Base-by-base conservation (phyloP, 2,329 filamentous ascomycete genomes). In the Laburnicola sp. region DNA sequence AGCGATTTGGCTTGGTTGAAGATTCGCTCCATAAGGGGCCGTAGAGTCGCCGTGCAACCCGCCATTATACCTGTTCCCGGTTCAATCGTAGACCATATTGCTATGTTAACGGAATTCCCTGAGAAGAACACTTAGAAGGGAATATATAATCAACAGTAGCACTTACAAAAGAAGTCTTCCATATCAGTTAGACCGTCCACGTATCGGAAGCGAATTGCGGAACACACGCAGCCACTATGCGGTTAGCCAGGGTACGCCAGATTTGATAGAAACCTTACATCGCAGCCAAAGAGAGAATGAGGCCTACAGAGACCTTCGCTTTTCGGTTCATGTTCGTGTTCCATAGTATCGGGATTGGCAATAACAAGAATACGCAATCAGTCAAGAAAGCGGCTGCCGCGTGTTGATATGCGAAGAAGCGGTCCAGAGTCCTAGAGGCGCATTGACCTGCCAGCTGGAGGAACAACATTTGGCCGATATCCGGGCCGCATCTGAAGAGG, bases 241-340 rank as follows among this genome's bases (percentile, higher is more conserved):
- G 9, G 45, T 65, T 41, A 68, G 60, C 26, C n/a, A 34, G 21
- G 2, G 8, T 5, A 34, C 7, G 5, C 9, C 2, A 8, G 8
- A 25, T 8, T 9, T 4, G 1, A 38, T 8, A 23, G 16, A 6
- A 11, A 56, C 11, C 64, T 48, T 54, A 71, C 68, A 67, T 48
- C 25, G 69, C 60, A 32, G 64, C 70, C 65, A 86, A 74, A 6
- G 75, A 75, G 49, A 86, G 69, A 34, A 86, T 76, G 16, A 77
- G 71, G 9, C 79, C 77, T 23, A 85, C 70, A 0, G 80, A 80
- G 7, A 78, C 35, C 60, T 85, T 86, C 2, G 76, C 77, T 43
- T 73, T 74, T 9, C 59, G 59, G 39, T 78, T 75, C 78, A 86
- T 84, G 51, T 82, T 79, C 35, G 84, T 66, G 28, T 79, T 76